phyloP scores from a whole-genome alignment of 179 eudicot genomes.

The Dionaea muscipula region DNA sequence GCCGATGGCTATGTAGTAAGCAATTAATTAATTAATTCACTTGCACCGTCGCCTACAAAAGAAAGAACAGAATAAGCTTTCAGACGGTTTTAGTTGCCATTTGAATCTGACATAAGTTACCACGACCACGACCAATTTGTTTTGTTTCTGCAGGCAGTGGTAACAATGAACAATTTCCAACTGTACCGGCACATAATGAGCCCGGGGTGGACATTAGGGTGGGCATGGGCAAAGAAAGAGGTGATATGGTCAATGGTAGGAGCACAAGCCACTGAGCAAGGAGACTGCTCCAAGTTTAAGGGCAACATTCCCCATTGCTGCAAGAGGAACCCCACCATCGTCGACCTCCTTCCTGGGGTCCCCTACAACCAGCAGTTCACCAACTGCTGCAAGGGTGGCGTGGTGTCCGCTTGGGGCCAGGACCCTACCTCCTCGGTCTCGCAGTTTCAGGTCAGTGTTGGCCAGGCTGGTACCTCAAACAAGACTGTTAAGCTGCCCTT shows the following conservation, averaged over 20 bases:
- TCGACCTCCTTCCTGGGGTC: conserved; percentile 49
- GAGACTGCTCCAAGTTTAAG: conserved; percentile 69
- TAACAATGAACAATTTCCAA: conserved; percentile 57
- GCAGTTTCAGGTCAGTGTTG: conserved; percentile 50
- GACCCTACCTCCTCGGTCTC: conserved; percentile 47
- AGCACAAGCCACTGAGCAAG: conserved; percentile 61
- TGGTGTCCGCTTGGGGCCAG: conserved; percentile 53
- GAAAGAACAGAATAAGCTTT: no score
- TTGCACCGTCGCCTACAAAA: no score
- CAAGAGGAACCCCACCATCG: conserved; percentile 49
- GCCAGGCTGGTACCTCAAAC: conserved; percentile 51
- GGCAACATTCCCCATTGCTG: conserved; percentile 60
- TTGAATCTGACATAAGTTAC: no score
- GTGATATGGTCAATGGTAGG: conserved; percentile 65
- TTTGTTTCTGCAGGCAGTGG: conserved; percentile 42
- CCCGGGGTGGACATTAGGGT: conserved; percentile 65
- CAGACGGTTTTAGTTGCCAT: no score
- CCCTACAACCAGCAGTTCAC: conserved; percentile 57
- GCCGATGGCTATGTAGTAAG: conserved; percentile 72
- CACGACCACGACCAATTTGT: no score
- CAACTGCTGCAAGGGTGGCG: conserved; percentile 67
- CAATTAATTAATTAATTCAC: no score
- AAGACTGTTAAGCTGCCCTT: conserved; percentile 58
- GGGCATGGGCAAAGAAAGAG: conserved; percentile 72
- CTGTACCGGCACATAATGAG: conserved; percentile 45